A percentile compares a stretch with the other conserved stretches of the same genome.
phyloP scores from a whole-genome alignment of 2,329 filamentous ascomycete genomes.

The Aspergillus ochraceoroseus region DNA sequence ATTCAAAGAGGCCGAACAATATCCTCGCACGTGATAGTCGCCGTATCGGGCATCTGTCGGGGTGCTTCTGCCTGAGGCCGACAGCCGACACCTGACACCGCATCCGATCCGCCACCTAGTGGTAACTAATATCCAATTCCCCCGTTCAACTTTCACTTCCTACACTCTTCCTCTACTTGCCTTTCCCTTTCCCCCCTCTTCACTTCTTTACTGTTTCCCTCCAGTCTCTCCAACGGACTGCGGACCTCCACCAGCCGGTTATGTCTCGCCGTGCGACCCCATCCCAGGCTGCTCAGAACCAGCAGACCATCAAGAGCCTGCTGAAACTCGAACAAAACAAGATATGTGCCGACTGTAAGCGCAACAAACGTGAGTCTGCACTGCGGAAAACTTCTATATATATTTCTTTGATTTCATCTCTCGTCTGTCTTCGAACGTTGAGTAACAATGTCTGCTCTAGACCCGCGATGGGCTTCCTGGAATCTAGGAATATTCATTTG shows the following conservation, averaged over 20 bases:
- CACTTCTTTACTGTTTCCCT: slow-evolving; percentile 10
- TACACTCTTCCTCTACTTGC: slow-evolving; percentile 19
- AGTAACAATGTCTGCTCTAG: slow-evolving; percentile 45
- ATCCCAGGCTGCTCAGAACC: slow-evolving; percentile 87
- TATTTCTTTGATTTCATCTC: not conserved
- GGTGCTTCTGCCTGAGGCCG: slow-evolving; percentile 25
- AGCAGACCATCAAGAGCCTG: slow-evolving; percentile 86
- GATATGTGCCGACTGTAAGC: slow-evolving; percentile 96
- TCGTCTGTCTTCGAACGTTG: not conserved
- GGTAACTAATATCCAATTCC: slow-evolving; percentile 20
- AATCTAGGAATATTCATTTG: slow-evolving; percentile 96
- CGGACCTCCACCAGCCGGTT: slow-evolving; percentile 14
- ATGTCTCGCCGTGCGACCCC: slow-evolving; percentile 58
- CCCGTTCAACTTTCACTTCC: slow-evolving; percentile 11
- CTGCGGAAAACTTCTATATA: slow-evolving; percentile 7
- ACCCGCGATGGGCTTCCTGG: slow-evolving; percentile 98
- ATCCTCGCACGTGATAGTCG: slow-evolving; percentile 17
- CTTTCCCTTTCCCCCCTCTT: slow-evolving; percentile 3
- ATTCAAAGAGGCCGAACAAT: no score
- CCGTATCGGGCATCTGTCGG: slow-evolving; percentile 21
- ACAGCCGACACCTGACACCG: slow-evolving; percentile 17
- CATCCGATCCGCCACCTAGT: slow-evolving; percentile 28
- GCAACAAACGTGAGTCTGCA: slow-evolving; percentile 77
- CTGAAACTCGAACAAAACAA: slow-evolving; percentile 95
- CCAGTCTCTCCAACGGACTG: slow-evolving; percentile 9